Evolutionary conservation across 805 yeast genomes (phyloP).

Genomic region (Lipomyces orientalis): DNA sequence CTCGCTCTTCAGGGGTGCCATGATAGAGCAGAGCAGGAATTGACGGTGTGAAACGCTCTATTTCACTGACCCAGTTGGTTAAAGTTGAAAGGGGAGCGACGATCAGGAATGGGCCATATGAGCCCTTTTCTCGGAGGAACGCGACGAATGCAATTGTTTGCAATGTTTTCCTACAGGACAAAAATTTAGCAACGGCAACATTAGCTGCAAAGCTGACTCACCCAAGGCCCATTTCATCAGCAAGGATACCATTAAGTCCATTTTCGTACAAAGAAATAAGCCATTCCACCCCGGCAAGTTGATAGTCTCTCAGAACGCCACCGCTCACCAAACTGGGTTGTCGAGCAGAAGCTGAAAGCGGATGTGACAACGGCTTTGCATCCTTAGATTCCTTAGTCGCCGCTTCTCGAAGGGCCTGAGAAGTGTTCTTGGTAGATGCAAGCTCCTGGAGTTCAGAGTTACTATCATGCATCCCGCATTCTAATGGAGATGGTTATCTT

Average conservation of each 20-base stretch:
- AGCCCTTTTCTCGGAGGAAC: constrained; percentile 76
- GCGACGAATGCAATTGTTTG: constrained; percentile 83
- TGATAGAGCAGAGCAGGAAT: constrained; percentile 66
- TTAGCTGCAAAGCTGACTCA: constrained; percentile 1
- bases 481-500: neutral
- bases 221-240: constrained; percentile 98
- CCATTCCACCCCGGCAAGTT: constrained; percentile 91
- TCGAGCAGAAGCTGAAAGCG: constrained; percentile 20
- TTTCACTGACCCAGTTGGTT: constrained; percentile 81
- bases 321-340: constrained; percentile 64
- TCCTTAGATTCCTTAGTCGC: constrained; percentile 6
- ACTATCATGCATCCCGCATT: neutral
- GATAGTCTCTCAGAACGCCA: constrained; percentile 78
- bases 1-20: constrained; percentile 67
- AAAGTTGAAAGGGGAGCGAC: constrained; percentile 86
- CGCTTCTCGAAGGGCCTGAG: constrained; percentile 7
- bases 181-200: neutral
- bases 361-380: constrained; percentile 8
- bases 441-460: neutral
- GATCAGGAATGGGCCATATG: constrained; percentile 76
- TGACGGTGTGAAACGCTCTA: constrained; percentile 72
- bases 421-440: neutral
- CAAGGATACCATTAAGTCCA: constrained; percentile 92
- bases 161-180: constrained; percentile 63
- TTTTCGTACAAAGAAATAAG: constrained; percentile 84